These are phyloP conservation scores for Metschnikowia matae DNA, from an alignment of 805 yeast species.

Conservation along the genomic window DNA sequence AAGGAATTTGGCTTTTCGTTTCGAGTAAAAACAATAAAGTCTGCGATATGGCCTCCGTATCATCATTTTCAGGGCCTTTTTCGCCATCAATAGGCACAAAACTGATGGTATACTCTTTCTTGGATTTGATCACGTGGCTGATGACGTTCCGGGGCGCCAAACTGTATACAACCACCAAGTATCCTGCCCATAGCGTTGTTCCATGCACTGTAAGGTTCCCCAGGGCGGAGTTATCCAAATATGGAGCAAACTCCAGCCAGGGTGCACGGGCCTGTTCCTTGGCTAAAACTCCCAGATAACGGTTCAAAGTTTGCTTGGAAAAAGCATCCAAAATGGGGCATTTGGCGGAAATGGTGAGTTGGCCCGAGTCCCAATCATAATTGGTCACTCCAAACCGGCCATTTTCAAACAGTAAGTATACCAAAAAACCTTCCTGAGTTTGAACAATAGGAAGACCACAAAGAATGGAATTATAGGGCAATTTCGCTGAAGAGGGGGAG, in stretches of 20 bases:
- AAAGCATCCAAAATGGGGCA: slow-evolving; percentile 13
- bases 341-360: neutral
- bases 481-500: neutral
- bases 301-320: slow-evolving; percentile 19
- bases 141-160: slow-evolving; percentile 12
- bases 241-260: slow-evolving; percentile 14
- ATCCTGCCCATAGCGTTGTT: slow-evolving; percentile 6
- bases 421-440: neutral
- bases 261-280: slow-evolving; percentile 16
- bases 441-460: slow-evolving; percentile 6
- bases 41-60: neutral
- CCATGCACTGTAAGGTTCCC: slow-evolving; percentile 22
- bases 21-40: neutral
- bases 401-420: slow-evolving; percentile 10
- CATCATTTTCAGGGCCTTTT: neutral
- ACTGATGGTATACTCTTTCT: slow-evolving; percentile 9
- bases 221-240: slow-evolving; percentile 21
- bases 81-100: slow-evolving; percentile 4
- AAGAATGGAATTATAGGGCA: slow-evolving; percentile 9
- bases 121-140: slow-evolving; percentile 22
- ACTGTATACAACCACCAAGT: slow-evolving; percentile 10
- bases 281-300: slow-evolving; percentile 9
- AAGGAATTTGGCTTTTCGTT: neutral
- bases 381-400: slow-evolving; percentile 9
- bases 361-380: neutral